Evolutionary conservation across 2,329 filamentous ascomycete genomes (phyloP), one percentile per base, ranked within the genome.

Genomic region (Calycina marina): DNA sequence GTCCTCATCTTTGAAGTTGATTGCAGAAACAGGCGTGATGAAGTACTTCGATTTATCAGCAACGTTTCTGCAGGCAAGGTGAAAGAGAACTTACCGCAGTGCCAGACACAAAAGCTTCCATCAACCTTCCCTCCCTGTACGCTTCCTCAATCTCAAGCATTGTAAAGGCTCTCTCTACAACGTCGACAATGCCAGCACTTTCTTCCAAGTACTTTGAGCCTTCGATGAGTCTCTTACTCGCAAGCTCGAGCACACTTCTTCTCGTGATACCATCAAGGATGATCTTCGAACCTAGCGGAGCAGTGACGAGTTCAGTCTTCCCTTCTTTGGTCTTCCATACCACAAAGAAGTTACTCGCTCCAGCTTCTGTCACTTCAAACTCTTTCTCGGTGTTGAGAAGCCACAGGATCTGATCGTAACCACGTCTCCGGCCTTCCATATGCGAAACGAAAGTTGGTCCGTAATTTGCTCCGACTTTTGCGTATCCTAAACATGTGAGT

Each of bases 391-490:
- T 17, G 12, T 32, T 24, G n/a, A 93, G 90, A 31, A 94, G 66
- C 86, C 86, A 94, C 10, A 94, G 67, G 36, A 93, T 79, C 65
- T 94, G 86, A 51, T 88, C 72, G 57, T 73, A 94, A 0, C 86
- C 86, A 18, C 69, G 59, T 10, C 61, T 62, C 35, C 74, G 62
- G 3, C 85, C 86, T 55, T 86, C 79, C 42, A 29, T 68, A 28
- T 85, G 83, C 5, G 82, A 79, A 25, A 83, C 64, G 35, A 94
- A 68, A 8, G 72, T 75, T 11, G 86, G 86, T 0, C 85, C 86
- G 56, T 93, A 93, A 63, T 93, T 93, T 38, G 85, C 86, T 35
- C 85, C 86, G 18, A 94, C 72, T 61, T 94, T 94, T 39, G 85
- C 83, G 52, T 81, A 86, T 2, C 86, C 86, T n/a, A n/a, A n/a